phyloP scores from a whole-genome alignment of 2,329 filamentous ascomycete species.

The Phyllosticta capitalensis region DNA sequence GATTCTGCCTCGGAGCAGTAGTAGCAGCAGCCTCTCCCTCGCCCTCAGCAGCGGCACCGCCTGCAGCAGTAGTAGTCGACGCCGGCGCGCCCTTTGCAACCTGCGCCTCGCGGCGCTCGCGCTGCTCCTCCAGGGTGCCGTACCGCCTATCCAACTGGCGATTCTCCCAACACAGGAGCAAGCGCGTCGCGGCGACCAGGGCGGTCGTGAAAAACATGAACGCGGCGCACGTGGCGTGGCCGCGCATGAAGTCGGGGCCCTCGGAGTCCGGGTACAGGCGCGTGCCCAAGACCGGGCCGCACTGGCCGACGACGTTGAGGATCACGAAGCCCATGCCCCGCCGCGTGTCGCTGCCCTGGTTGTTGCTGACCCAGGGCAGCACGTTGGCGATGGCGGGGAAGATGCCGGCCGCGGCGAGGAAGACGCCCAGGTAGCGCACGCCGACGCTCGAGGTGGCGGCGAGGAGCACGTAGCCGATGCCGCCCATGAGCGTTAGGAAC shows the following conservation, averaged over 20 bases:
- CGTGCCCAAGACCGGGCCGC: constrained; percentile 28
- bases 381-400: constrained; percentile 62
- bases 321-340: constrained; percentile 57
- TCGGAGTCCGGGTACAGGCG: constrained; percentile 25
- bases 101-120: neutral
- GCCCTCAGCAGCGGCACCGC: constrained; percentile 13
- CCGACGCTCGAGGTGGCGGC: constrained; percentile 41
- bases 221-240: constrained; percentile 26
- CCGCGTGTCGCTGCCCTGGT: constrained; percentile 59
- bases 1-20: neutral
- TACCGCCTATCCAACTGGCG: constrained; percentile 25
- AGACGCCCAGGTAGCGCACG: constrained; percentile 44
- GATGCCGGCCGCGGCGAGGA: constrained; percentile 50
- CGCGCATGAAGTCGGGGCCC: constrained; percentile 25
- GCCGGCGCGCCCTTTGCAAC: neutral
- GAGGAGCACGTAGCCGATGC: constrained; percentile 55
- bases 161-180: constrained; percentile 28
- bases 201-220: constrained; percentile 30
- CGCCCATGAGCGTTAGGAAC: constrained; percentile 46
- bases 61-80: constrained; percentile 11
- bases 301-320: constrained; percentile 56
- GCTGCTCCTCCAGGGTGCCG: constrained; percentile 22
- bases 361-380: constrained; percentile 60
- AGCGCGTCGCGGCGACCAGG: constrained; percentile 21
- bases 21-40: neutral